Base-by-base conservation (phyloP, 805 yeast species). In the fission yeast (Schizosaccharomyces pombe) region DNA sequence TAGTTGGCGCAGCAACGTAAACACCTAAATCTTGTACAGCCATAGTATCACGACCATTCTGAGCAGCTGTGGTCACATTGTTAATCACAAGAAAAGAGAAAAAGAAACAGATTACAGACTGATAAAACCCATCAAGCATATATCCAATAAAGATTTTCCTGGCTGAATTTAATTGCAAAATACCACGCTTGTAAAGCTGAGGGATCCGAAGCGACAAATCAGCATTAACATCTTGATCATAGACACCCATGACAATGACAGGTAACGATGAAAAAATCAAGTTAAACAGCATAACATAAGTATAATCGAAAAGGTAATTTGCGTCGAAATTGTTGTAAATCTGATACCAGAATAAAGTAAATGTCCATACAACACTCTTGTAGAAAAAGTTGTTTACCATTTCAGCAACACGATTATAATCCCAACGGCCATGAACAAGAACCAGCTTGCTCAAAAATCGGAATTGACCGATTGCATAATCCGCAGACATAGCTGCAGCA, bases 401-500 rank as follows among this genome's bases (percentile, higher is more conserved):
- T 62, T 80, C 86, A 0, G 84, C 77, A 43, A 83, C 67, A 57
- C 93, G 68, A 60, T 75, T 76, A 63, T 81, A 82, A 0, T 85
- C 79, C 86, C 87, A 83, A 54, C 86, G 72, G n/a, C 93, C 93
- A 64, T 82, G 93, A 34, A 80, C 85, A 54, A 82, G 67, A 52
- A 83, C 67, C 58, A 82, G 68, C 58, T 86, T 67, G 1, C 77
- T 71, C 59, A 82, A 66, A 65, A 71, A 83, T 58, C 85, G 67
- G 69, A 82, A 82, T 65, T 82, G 91, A 2, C 86, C 93, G 61
- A 82, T 70, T 2, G 86, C 89, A 64, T 80, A 82, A 68, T 82
- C 93, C 0, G 87, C 77, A 1, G 85, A 77, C 93, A 82, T 82
- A 8, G 79, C 91, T 1, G 93, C 93, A 62, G 82, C 87, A 54